Base-by-base conservation (phyloP, 306 rosid genomes). In the Elaeagnus macrophylla region DNA sequence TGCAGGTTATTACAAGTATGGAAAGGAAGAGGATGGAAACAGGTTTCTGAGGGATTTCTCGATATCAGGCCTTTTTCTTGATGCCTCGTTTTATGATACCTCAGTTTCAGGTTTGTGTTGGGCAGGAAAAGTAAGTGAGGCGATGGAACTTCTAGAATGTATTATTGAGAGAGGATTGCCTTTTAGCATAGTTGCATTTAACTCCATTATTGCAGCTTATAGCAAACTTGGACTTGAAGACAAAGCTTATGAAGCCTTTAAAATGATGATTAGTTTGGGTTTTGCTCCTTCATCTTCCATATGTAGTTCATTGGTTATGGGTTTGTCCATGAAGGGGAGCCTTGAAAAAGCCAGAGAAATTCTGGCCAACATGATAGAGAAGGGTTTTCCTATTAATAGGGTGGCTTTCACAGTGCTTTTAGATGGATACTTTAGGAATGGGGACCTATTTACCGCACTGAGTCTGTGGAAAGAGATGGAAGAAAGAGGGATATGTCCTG, bases 391-490 rank as follows among this genome's bases (percentile, higher is more conserved):
- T 5, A 62, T 81, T 43, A 72, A 68, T 48, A 81, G 72, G 61
- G 69, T 61, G 59, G 76, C 89, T 35, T 86, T 78, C 64, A 86
- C 94, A 0, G 67, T 79, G 41, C 82, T 83, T 66, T 72, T 86
- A 69, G 89, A 81, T 72, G 95, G 77, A 18, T 74, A 67, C 58
- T 86, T 79, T 56, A 69, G 77, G 73, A 47, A 54, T 48, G 81
- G 77, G 54, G 84, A 83, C 71, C 55, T 76, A 57, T 60, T 51
- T 51, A 83, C 75, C 50, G 95, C 93, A 55, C 78, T 45, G 47
- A 69, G 68, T 71, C 55, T 86, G 25, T 86, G 95, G 95, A 76
- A 61, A 43, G 89, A 78, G 76, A 86, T 83, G 95, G 67, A 68
- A 69, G 53, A 35, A 54, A 65, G 70, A 67, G 81, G 84, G 48